Percentiles rank a stretch among this genome's conserved stretches.
Evolutionary conservation across 331 rosid species (phyloP).

Genomic region (Stylosanthes scabra): DNA sequence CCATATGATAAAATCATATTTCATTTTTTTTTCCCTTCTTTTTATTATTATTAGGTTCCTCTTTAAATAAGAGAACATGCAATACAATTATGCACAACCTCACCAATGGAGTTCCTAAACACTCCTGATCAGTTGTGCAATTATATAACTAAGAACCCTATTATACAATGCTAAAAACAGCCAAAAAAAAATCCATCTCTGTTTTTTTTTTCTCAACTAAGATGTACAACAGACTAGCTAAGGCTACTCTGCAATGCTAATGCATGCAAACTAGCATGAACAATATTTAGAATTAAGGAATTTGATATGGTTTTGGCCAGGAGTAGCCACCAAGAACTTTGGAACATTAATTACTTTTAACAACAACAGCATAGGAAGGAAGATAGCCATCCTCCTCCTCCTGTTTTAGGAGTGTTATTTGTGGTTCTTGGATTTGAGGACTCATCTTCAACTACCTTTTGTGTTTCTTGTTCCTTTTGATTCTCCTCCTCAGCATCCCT

Average conservation of each 20-base stretch:
- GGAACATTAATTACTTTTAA: slow-evolving; percentile 9
- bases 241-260: slow-evolving; percentile 28
- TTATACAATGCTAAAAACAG: slow-evolving; percentile 9
- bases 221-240: slow-evolving; percentile 27
- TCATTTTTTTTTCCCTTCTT: not conserved
- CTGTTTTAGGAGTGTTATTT: not conserved
- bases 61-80: slow-evolving; percentile 6
- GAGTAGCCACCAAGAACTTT: slow-evolving; percentile 11
- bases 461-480: slow-evolving; percentile 29
- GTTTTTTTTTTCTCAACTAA: slow-evolving; percentile 8
- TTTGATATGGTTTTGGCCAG: not conserved
- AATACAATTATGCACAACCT: not conserved
- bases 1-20: not conserved
- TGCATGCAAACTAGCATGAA: slow-evolving; percentile 26
- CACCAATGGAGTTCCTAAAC: not conserved
- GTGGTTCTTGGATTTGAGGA: slow-evolving; percentile 26
- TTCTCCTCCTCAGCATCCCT: slow-evolving; percentile 39
- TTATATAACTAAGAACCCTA: slow-evolving; percentile 30
- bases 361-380: slow-evolving; percentile 74
- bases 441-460: slow-evolving; percentile 32
- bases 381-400: slow-evolving; percentile 44
- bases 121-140: not conserved
- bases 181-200: not conserved
- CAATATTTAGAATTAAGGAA: not conserved
- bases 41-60: not conserved